These are phyloP conservation scores for Avicennia marina DNA, from an alignment of 257 asterid species.

Conservation along the genomic window DNA sequence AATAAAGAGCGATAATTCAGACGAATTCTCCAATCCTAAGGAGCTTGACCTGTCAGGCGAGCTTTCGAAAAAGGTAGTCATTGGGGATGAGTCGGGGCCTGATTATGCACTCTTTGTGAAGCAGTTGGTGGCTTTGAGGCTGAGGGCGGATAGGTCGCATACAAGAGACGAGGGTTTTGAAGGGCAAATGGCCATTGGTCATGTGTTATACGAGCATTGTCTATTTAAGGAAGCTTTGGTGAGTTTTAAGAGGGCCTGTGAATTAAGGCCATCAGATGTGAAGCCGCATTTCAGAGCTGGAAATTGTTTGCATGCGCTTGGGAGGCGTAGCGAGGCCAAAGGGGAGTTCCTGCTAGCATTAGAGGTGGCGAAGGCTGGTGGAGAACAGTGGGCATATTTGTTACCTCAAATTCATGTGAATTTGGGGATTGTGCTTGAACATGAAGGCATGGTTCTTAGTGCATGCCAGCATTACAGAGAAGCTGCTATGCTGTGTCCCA, in stretches of 20 bases:
- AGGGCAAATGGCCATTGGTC: constrained; percentile 95
- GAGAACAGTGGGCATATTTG: constrained; percentile 95
- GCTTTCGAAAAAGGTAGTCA: constrained; percentile 57
- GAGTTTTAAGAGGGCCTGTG: constrained; percentile 93
- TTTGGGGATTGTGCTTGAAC: constrained; percentile 91
- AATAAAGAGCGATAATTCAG: constrained; percentile 71
- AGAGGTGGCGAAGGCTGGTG: constrained; percentile 94
- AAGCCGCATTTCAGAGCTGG: constrained; percentile 96
- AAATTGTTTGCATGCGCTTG: constrained; percentile 79
- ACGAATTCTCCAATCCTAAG: constrained; percentile 71
- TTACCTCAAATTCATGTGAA: constrained; percentile 98
- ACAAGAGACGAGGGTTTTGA: constrained; percentile 95
- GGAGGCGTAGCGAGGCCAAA: constrained; percentile 62
- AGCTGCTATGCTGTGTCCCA: constrained; percentile 96
- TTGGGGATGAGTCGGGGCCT: constrained; percentile 75
- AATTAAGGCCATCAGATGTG: constrained; percentile 84
- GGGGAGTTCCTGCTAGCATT: constrained; percentile 80
- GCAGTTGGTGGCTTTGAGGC: constrained; percentile 81
- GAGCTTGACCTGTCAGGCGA: constrained; percentile 76
- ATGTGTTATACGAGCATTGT: constrained; percentile 72
- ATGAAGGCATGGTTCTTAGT: constrained; percentile 93
- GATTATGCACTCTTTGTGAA: constrained; percentile 73
- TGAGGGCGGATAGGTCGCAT: constrained; percentile 83
- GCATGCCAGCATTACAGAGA: constrained; percentile 99
- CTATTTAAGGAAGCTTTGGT: constrained; percentile 82